Percentiles rank a stretch among this genome's conserved stretches.
Evolutionary conservation across 257 asterid species (phyloP).

Genomic region (Nemophila menziesii): DNA sequence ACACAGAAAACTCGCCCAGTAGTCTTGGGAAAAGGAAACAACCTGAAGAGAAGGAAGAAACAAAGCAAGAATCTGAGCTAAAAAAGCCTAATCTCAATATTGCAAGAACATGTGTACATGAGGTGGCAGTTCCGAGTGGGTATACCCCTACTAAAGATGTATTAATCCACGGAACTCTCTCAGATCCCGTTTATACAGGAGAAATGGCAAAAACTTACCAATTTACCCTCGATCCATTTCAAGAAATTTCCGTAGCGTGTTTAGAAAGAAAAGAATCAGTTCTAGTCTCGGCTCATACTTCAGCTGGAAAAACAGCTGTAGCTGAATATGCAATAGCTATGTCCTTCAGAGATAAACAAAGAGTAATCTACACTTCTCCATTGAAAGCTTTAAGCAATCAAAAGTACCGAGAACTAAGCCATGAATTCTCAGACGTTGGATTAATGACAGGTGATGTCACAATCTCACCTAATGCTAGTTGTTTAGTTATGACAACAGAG

Average conservation of each 20-base stretch:
- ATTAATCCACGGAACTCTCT: slow-evolving; percentile 60
- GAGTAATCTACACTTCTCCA: slow-evolving; percentile 92
- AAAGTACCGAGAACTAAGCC: slow-evolving; percentile 85
- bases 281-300: slow-evolving; percentile 92
- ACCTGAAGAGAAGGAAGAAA: slow-evolving; percentile 32
- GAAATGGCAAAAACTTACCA: slow-evolving; percentile 66
- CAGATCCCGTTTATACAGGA: slow-evolving; percentile 60
- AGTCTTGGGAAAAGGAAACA: slow-evolving; percentile 49
- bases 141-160: slow-evolving; percentile 47
- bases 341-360: slow-evolving; percentile 83
- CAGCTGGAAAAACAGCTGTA: slow-evolving; percentile 97
- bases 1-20: slow-evolving; percentile 25
- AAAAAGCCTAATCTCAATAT: slow-evolving; percentile 33
- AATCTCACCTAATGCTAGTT: slow-evolving; percentile 82
- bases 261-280: slow-evolving; percentile 85
- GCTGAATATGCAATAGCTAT: slow-evolving; percentile 97
- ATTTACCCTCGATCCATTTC: slow-evolving; percentile 81
- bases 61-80: slow-evolving; percentile 26
- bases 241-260: slow-evolving; percentile 78
- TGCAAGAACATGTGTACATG: slow-evolving; percentile 75
- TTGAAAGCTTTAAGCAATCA: slow-evolving; percentile 88
- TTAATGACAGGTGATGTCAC: slow-evolving; percentile 97
- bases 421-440: slow-evolving; percentile 91
- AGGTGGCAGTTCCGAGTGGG: slow-evolving; percentile 81
- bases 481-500: slow-evolving; percentile 98